Evolutionary conservation across 2,329 filamentous ascomycete genomes (phyloP).

Genomic region (Elsinoe batatas): DNA sequence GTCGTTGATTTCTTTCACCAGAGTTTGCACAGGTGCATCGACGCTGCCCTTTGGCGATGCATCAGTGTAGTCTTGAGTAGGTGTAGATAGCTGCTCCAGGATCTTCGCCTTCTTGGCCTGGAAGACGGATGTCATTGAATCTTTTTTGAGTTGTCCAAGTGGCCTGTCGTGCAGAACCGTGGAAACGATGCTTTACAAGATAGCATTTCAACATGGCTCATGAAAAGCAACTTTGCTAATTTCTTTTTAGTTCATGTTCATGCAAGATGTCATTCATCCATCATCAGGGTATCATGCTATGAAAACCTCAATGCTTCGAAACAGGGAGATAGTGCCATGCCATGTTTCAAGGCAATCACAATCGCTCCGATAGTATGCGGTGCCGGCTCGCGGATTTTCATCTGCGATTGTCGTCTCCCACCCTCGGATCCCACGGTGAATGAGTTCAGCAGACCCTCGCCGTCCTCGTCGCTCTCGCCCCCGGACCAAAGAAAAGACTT

Average conservation of each 20-base stretch:
- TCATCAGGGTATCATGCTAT: neutral
- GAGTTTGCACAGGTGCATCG: slow-evolving; percentile 63
- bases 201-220: no score
- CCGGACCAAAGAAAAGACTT: no score
- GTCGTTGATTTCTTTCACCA: slow-evolving; percentile 71
- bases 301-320: neutral
- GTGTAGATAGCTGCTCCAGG: slow-evolving; percentile 57
- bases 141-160: no score
- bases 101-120: slow-evolving; percentile 59
- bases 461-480: neutral
- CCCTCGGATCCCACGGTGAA: neutral
- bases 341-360: neutral
- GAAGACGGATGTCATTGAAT: slow-evolving; percentile 25
- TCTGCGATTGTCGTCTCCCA: neutral
- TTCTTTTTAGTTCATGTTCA: neutral
- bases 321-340: neutral
- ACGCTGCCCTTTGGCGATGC: slow-evolving; percentile 81
- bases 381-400: neutral
- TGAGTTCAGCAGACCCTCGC: neutral
- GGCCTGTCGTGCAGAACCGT: neutral
- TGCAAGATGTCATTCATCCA: neutral
- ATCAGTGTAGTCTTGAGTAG: slow-evolving; percentile 65
- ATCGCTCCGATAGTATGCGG: neutral
- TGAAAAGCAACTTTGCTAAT: no score
- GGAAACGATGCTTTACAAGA: no score